A percentile compares a stretch with the other conserved stretches of the same genome.
These are phyloP conservation scores for Sinapis alba DNA, from an alignment of 441 rosid species.

Conservation along the genomic window DNA sequence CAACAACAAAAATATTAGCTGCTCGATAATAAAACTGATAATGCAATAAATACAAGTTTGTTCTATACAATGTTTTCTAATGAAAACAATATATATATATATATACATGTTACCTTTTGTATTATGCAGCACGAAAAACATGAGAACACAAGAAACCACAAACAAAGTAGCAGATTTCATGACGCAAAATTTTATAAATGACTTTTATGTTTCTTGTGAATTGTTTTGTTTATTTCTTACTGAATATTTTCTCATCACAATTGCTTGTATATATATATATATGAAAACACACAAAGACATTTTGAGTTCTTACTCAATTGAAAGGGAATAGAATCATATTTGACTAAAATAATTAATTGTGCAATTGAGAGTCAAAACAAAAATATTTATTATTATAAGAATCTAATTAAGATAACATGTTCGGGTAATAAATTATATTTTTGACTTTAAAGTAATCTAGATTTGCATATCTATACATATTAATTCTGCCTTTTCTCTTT, in stretches of 20 bases:
- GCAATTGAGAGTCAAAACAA: background rate
- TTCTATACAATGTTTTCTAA: background rate
- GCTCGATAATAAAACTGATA: background rate
- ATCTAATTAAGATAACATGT: too few species aligned
- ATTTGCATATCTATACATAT: too few species aligned
- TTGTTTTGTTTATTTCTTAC: background rate
- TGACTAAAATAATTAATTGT: background rate
- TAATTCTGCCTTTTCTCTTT: too few species aligned
- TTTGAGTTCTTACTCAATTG: background rate
- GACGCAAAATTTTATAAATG: background rate
- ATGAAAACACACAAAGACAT: background rate
- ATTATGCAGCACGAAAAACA: background rate
- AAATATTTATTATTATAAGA: too few species aligned
- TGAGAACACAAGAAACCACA: background rate
- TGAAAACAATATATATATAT: background rate
- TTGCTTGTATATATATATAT: background rate
- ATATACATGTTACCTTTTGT: background rate
- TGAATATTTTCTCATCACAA: background rate
- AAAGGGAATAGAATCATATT: background rate
- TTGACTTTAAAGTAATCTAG: too few species aligned
- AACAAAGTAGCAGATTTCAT: background rate
- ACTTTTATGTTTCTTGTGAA: background rate
- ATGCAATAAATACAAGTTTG: background rate
- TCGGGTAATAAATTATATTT: too few species aligned
- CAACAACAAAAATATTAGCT: background rate